Base-by-base conservation (phyloP, 2,329 filamentous ascomycete species). In the Pseudogymnoascus sp. region DNA sequence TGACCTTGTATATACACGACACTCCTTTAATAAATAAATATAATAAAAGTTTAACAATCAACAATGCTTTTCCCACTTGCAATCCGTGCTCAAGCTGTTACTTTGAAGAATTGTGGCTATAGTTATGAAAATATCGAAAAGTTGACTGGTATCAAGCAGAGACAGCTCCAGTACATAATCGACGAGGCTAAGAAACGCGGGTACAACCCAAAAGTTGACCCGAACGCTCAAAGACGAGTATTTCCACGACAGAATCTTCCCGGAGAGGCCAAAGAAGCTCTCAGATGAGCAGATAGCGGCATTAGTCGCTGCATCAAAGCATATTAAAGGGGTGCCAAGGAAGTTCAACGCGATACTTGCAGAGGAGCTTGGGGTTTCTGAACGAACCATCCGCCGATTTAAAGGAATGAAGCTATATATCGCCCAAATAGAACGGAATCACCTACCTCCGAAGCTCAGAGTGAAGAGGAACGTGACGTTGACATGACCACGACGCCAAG, bases 51-150 rank as follows among this genome's bases (percentile, higher is more conserved):
- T 9, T 21, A 29, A 55, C 29, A 33, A 29, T 9, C 48, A 17
- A 55, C n/a, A 55, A 55, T 55, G n/a, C 33, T 55, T 33, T 59
- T 59, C 58, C 25, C 58, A 15, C 33, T 59, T 31, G 58, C 33
- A 38, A 39, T 33, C 12, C 58, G 33, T 41, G 58, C 33, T 10
- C 17, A 59, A 41, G 58, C 58, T 8, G 38, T 59, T 38, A 59
- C 58, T 17, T 17, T 59, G 8, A 38, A 41, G 27, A 10, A 39
- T 17, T 59, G 35, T 41, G 58, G 58, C 17, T 59, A 38, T 15
- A 35, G 13, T 29, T 59, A 3, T 12, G 38, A 59, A 33, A 39
- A 59, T 41, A 59, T 59, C 17, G 58, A 59, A 31, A 27, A 38
- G 15, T 5, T 38, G 58, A 59, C 35, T 2, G 17, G 33, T 12